A percentile compares a stretch with the other conserved stretches of the same genome.
Evolutionary conservation across 2,329 filamentous ascomycete genomes (phyloP).

Genomic region (Trichoderma gracile): DNA sequence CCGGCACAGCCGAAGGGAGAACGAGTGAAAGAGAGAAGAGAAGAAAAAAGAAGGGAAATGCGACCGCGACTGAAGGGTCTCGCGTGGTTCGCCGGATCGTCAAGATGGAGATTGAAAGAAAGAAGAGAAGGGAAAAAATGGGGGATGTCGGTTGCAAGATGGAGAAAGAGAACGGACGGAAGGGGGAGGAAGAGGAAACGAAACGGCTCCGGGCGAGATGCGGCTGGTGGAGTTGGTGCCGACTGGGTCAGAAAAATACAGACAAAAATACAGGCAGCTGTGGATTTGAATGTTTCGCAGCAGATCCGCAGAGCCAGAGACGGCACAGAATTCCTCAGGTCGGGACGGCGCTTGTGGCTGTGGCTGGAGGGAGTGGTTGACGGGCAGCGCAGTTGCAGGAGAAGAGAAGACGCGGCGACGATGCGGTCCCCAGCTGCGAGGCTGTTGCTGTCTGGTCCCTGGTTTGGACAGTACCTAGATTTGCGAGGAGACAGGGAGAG

Average conservation of each 20-base stretch:
- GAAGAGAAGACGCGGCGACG: not conserved
- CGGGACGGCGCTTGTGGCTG: constrained; percentile 17
- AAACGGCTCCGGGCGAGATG: constrained; percentile 13
- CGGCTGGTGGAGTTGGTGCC: constrained; percentile 24
- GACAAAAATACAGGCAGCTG: not conserved
- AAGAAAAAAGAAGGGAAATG: constrained; percentile 11
- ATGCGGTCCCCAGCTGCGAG: not conserved
- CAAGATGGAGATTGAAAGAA: constrained; percentile 9
- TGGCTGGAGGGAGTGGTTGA: not conserved
- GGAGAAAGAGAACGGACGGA: constrained; percentile 15
- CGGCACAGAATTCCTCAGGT: constrained; percentile 11
- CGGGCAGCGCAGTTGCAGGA: not conserved
- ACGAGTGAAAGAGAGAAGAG: constrained; percentile 11
- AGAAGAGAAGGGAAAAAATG: not conserved
- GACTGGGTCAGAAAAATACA: constrained; percentile 16
- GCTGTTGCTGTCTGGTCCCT: too few species aligned
- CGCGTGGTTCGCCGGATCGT: constrained; percentile 5
- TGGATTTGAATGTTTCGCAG: constrained; percentile 16
- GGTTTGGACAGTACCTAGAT: too few species aligned
- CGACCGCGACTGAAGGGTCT: not conserved
- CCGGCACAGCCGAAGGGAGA: constrained; percentile 25
- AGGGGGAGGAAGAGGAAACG: constrained; percentile 11
- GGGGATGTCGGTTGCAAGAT: constrained; percentile 8
- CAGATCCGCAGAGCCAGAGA: constrained; percentile 15
- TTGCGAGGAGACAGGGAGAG: not conserved